These are phyloP conservation scores for Puccinellia tenuiflora DNA, from an alignment of 176 grass and related monocot genomes.

Conservation along the genomic window DNA sequence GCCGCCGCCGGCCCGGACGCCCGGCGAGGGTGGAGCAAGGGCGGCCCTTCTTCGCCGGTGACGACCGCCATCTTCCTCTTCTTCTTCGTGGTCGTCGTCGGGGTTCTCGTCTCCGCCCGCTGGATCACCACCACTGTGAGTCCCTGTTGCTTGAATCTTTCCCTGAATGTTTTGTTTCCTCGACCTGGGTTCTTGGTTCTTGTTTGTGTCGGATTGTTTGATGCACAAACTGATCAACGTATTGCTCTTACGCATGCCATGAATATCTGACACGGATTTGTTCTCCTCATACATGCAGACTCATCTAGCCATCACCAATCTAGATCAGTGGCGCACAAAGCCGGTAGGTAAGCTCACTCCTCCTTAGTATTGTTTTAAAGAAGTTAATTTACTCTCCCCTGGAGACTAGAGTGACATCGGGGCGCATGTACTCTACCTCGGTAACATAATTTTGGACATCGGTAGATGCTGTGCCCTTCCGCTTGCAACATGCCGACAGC, in stretches of 20 bases:
- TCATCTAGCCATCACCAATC: conserved; percentile 37
- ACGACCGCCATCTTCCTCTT: conserved; percentile 52
- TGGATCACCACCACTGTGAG: conserved; percentile 57
- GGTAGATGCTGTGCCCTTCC: neutral
- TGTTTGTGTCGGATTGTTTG: neutral
- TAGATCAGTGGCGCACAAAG: conserved; percentile 45
- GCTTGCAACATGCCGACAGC: neutral
- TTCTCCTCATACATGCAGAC: conserved; percentile 17
- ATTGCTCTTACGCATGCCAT: neutral
- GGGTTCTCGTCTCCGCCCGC: conserved; percentile 44
- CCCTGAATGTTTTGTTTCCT: neutral
- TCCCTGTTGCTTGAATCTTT: neutral
- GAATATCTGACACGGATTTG: neutral
- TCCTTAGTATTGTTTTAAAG: neutral
- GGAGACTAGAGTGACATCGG: neutral
- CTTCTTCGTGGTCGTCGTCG: conserved; percentile 47
- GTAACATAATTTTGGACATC: neutral
- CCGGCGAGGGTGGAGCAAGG: conserved; percentile 38
- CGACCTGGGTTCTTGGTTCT: neutral
- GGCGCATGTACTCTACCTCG: neutral
- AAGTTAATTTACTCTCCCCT: neutral
- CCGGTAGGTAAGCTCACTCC: conserved; percentile 51
- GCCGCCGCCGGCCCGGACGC: conserved; percentile 2
- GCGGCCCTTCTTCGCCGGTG: conserved; percentile 18
- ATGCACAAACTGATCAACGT: neutral